Base-by-base conservation (phyloP, 331 rosid genomes). In the Arachis monticola region DNA sequence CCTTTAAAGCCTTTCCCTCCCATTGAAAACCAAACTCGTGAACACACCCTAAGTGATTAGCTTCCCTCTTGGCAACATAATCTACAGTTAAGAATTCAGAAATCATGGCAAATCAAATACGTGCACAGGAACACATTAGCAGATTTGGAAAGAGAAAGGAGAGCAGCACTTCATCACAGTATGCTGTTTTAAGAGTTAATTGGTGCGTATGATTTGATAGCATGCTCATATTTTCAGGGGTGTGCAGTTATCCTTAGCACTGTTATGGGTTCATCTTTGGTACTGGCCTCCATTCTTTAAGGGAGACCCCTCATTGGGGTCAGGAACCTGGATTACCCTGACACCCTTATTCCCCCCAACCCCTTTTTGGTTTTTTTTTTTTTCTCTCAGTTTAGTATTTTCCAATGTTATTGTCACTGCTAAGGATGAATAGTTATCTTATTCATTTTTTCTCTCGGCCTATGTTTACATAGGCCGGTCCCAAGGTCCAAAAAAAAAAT, bases 111-210 rank as follows among this genome's bases (percentile, higher is more conserved):
- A 22, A 32, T 7, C 13, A 48, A 63, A 31, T 53, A 14, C 67
- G 31, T 12, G 60, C 17, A 17, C 44, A 68, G n/a, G 32, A 50
- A 68, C 31, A 56, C 4, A 14, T 40, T 10, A 14, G 35, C 56
- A 56, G 64, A 14, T 40, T 42, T 6, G 64, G 65, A 70, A 41
- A 64, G 55, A 70, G 30, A 70, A 56, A 70, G 53, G 7, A 70
- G 45, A 3, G 27, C 41, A 55, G 41, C 9, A 56, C 53, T 70
- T 70, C 41, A 70, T 6, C 40, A 22, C 22, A 17, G 30, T 17
- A 55, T 14, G 11, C 53, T 56, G 50, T 10, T 70, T 53, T 41
- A 5, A 17, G 10, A 53, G 40, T 70, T 55, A 10, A 55, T 10
- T 40, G 53, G 64, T 41, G 27, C 22, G 27, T 8, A 32, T 62